Percentiles rank a stretch among this genome's conserved stretches.
Conservation (phyloP, 352 stramenopile species). For the Phytophthora boehmeriae region DNA sequence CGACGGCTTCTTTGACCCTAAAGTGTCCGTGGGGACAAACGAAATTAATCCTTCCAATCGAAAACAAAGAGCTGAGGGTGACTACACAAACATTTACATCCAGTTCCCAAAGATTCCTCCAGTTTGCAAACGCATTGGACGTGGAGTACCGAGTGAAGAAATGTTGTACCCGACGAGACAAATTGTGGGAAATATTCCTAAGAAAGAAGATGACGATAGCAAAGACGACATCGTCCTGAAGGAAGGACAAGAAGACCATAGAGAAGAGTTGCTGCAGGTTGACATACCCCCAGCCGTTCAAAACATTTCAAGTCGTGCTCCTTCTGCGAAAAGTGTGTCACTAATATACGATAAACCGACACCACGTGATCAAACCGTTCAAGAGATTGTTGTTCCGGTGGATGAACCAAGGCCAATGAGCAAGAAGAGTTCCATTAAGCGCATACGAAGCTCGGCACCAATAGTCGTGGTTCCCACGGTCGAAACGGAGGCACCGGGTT, state of each 20-base stretch:
- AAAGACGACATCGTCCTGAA: constrained; percentile 1
- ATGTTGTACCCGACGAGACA: constrained; percentile 1
- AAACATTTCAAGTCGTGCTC: not conserved
- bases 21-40: not conserved
- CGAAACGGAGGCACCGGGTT: constrained; percentile 5
- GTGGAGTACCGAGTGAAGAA: not conserved
- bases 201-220: constrained; percentile 11
- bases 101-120: constrained; percentile 63
- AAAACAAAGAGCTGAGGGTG: not conserved
- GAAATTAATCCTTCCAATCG: not conserved
- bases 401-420: constrained; percentile 2
- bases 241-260: not conserved
- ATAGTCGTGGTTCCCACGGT: constrained; percentile 29
- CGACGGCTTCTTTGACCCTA: not conserved
- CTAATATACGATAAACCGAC: constrained; percentile 2
- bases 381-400: constrained; percentile 3
- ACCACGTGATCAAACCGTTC: not conserved
- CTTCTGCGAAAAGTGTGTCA: constrained; percentile 7
- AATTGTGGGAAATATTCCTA: not conserved
- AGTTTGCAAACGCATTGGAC: constrained; percentile 30
- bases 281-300: not conserved
- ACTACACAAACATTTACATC: constrained; percentile 54
- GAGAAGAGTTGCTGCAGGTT: not conserved
- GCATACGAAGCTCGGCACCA: constrained; percentile 26
- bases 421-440: constrained; percentile 13